phyloP scores from a whole-genome alignment of 2,329 filamentous ascomycete genomes.

The Colletotrichum aenigma region DNA sequence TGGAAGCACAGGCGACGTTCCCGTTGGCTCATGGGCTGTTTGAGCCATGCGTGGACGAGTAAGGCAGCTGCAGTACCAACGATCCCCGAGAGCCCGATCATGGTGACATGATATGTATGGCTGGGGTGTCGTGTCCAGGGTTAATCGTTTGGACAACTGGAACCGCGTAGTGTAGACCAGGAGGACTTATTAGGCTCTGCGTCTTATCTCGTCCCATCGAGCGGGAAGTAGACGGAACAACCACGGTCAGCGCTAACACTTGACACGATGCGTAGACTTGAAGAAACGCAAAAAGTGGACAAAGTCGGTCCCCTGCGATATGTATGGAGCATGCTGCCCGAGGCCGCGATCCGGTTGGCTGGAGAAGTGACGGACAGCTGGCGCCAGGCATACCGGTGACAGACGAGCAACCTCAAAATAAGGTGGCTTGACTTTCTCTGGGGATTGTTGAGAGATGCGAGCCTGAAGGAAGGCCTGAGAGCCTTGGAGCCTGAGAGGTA shows the following conservation, averaged over 20 bases:
- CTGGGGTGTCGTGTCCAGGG: not conserved
- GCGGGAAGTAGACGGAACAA: not conserved
- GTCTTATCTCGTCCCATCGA: not conserved
- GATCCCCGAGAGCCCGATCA: conserved; percentile 2
- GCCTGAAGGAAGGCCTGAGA: not conserved
- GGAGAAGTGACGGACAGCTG: not conserved
- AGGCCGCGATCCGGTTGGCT: conserved; percentile 12
- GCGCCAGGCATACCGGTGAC: conserved; percentile 3
- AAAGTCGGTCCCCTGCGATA: not conserved
- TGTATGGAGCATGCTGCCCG: not conserved
- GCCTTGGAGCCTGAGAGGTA: not conserved
- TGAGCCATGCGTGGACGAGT: conserved; percentile 10
- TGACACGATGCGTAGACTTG: not conserved
- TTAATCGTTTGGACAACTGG: not conserved
- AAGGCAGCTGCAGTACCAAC: conserved; percentile 8
- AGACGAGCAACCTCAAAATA: not conserved
- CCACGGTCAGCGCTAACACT: conserved; percentile 5
- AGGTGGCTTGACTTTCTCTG: not conserved
- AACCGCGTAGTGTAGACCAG: not conserved
- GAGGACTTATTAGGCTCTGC: not conserved
- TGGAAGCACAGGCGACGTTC: not conserved
- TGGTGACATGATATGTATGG: not conserved
- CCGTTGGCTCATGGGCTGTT: conserved; percentile 5
- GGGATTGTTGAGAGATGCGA: not conserved
- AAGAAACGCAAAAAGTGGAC: conserved; percentile 14